These are phyloP conservation scores for Phialocephala sp. DNA, from an alignment of 2,329 filamentous ascomycete genomes.

Conservation along the genomic window DNA sequence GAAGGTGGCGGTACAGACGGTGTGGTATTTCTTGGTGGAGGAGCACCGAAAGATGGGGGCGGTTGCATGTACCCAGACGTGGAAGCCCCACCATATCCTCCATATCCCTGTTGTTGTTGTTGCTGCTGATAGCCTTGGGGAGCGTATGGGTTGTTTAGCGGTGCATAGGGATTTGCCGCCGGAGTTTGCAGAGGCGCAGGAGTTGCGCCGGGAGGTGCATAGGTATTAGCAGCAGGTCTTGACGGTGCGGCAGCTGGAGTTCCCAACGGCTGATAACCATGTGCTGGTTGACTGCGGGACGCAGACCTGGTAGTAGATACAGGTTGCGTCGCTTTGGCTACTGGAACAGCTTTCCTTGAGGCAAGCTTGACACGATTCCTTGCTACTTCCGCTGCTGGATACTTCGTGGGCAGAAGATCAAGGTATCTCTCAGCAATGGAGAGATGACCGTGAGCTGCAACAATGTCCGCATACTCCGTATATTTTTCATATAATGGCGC, in stretches of 20 bases:
- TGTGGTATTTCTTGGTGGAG: constrained; percentile 69
- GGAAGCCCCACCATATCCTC: constrained; percentile 39
- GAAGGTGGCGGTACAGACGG: constrained; percentile 74
- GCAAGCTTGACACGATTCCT: constrained; percentile 85
- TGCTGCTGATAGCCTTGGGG: constrained; percentile 49
- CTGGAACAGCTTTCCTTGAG: constrained; percentile 63
- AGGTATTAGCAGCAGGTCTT: constrained; percentile 51
- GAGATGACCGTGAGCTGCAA: constrained; percentile 87
- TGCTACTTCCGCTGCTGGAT: constrained; percentile 86
- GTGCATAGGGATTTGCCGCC: constrained; percentile 55
- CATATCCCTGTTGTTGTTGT: constrained; percentile 42
- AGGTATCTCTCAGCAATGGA: constrained; percentile 89
- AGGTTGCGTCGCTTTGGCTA: constrained; percentile 46
- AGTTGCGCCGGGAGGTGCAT: constrained; percentile 51
- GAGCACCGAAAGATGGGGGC: constrained; percentile 52
- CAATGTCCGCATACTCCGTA: constrained; percentile 93
- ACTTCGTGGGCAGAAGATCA: constrained; percentile 80
- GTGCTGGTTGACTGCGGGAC: constrained; percentile 49
- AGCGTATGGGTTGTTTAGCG: constrained; percentile 45
- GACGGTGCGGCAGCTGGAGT: constrained; percentile 41
- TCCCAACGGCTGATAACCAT: constrained; percentile 57
- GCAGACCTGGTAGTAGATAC: constrained; percentile 47
- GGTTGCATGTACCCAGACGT: constrained; percentile 36
- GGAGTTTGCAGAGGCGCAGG: constrained; percentile 36
- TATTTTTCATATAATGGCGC: constrained; percentile 91